Base-by-base conservation (phyloP, 2,329 filamentous ascomycete genomes). In the Pseudocercospora fuligena region DNA sequence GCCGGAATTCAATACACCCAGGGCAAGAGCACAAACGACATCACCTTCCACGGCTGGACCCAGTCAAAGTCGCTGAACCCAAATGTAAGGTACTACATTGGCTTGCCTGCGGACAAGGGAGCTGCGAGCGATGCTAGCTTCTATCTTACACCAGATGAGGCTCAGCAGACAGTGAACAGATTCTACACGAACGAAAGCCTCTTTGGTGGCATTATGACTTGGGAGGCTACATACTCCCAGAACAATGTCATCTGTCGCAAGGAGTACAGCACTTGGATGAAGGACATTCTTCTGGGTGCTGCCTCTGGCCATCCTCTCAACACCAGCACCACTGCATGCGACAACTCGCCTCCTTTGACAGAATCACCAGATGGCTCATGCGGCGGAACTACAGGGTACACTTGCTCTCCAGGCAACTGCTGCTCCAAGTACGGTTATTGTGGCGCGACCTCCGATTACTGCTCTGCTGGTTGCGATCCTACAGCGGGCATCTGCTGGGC, bases 151-250 rank as follows among this genome's bases (percentile, higher is more conserved):
- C 83, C 83, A 0, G 65, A 71, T 0, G 80, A 87, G 66, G 84
- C 82, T 2, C 75, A 81, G 61, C 71, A 73, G 2, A 69, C 88
- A 61, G 76, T 87, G 25, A 70, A 76, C n/a, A 71, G 76, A 49
- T 84, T 82, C 68, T 80, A 80, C 67, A 73, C 73, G 16, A 56
- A 56, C 9, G 73, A 78, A 23, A 64, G 78, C 23, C 77, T 75
- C 1, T 88, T 88, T 69, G 87, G 85, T 47, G 87, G 87, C 77
- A 79, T 87, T 47, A 88, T 88, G 86, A 74, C 88, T 5, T 88
- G 85, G 84, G 86, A 88, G 61, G 84, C 85, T 5, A 85, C 83
- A 1, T 79, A 79, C 11, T 81, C 60, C 1, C 58, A 19, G n/a
- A 61, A 31, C n/a, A 66, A 66, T n/a, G 29, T 75, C 14, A 78